Percentiles rank a stretch among this genome's conserved stretches.
Evolutionary conservation across 2,329 filamentous ascomycete species (phyloP).

Genomic region (Fusarium udum): DNA sequence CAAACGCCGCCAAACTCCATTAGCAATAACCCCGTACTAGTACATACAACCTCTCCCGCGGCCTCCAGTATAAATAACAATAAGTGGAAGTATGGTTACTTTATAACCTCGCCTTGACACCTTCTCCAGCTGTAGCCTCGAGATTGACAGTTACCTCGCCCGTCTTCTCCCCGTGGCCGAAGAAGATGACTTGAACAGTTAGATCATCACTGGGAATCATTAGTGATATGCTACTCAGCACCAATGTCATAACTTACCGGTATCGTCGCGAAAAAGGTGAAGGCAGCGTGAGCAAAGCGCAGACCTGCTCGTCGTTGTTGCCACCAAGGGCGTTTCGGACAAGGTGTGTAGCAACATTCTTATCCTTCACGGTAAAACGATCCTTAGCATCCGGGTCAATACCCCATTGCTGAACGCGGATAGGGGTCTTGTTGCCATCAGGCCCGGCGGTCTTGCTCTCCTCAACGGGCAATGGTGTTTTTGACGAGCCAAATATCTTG

Average conservation of each 20-base stretch:
- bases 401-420: constrained; percentile 92
- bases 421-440: constrained; percentile 84
- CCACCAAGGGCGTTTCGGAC: constrained; percentile 95
- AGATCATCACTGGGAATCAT: constrained; percentile 78
- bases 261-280: constrained; percentile 92
- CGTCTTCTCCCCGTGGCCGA: constrained; percentile 80
- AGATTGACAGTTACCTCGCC: constrained; percentile 85
- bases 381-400: constrained; percentile 76
- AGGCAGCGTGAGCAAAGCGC: constrained; percentile 88
- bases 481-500: constrained; percentile 64
- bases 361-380: constrained; percentile 93
- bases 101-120: constrained; percentile 54
- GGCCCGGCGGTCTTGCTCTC: constrained; percentile 57
- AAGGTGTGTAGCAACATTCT: constrained; percentile 95
- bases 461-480: constrained; percentile 78
- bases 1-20: constrained; percentile 41
- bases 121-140: constrained; percentile 76
- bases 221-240: not conserved
- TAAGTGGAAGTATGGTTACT: not conserved
- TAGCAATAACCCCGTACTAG: not conserved
- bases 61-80: not conserved
- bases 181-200: constrained; percentile 98
- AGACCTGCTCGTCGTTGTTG: constrained; percentile 92
- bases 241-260: constrained; percentile 62
- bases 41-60: not conserved